Percentiles rank a stretch among this genome's conserved stretches.
Evolutionary conservation across 148 eudicot species (phyloP).

Genomic region (Rhododendron ovatum): DNA sequence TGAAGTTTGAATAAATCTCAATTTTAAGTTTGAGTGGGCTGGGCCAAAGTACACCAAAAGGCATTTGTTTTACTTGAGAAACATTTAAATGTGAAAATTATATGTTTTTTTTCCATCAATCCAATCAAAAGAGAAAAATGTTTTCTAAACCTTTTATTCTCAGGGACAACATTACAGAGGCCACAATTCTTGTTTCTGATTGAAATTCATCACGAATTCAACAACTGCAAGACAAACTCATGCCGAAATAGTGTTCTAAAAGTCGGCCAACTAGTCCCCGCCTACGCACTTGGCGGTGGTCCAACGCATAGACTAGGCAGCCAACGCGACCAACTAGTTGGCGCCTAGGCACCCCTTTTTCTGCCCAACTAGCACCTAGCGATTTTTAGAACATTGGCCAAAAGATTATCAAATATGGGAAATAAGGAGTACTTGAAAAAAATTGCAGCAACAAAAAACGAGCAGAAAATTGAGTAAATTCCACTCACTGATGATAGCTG

Average conservation of each 20-base stretch:
- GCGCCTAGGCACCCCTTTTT: too few relatives aligned
- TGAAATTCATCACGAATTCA: neutral
- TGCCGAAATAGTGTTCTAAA: neutral
- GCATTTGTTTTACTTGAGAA: neutral
- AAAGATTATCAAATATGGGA: neutral
- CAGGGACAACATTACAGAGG: neutral
- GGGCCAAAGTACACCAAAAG: neutral
- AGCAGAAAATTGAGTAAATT: neutral
- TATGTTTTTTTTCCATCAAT: neutral
- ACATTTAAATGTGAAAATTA: neutral
- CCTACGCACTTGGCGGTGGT: too few relatives aligned
- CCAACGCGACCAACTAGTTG: too few relatives aligned
- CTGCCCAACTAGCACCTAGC: too few relatives aligned
- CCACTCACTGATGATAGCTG: constrained; percentile 46
- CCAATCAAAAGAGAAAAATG: neutral
- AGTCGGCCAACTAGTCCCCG: too few relatives aligned
- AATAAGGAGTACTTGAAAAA: neutral
- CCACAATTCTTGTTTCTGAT: neutral
- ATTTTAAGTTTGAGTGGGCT: neutral
- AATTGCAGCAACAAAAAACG: neutral
- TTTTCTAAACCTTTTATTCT: neutral
- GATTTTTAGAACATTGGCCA: too few relatives aligned
- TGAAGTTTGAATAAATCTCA: neutral
- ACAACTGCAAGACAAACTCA: neutral
- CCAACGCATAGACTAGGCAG: too few relatives aligned